Evolutionary conservation across 495 filamentous ascomycete species (phyloP).

Genomic region (Aspergillus diversus): DNA sequence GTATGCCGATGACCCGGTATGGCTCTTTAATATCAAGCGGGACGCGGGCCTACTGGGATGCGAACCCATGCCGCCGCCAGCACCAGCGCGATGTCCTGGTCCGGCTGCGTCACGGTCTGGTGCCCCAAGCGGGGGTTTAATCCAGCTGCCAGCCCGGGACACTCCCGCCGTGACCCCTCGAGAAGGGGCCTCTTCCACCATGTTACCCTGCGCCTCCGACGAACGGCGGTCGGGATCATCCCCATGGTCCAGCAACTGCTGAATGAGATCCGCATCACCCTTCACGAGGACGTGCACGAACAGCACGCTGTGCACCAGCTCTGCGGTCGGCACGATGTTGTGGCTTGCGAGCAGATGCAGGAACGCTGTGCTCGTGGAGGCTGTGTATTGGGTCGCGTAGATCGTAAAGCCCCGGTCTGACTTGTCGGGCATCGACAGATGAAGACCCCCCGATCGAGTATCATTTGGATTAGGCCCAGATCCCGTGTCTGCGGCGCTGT

Average conservation of each 20-base stretch:
- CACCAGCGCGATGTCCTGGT: not conserved
- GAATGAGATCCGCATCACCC: not conserved
- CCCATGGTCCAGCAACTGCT: not conserved
- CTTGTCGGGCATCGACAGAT: not conserved
- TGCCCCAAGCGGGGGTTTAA: not conserved
- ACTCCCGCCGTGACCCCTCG: not conserved
- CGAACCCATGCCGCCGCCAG: too few relatives aligned
- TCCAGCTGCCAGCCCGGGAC: not conserved
- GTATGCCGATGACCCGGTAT: constrained; percentile 57
- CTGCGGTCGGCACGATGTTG: not conserved
- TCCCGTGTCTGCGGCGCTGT: not conserved
- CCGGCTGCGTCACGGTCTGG: not conserved
- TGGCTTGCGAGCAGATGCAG: not conserved
- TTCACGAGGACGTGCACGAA: not conserved
- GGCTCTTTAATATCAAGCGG: constrained; percentile 24
- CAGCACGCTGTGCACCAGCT: not conserved
- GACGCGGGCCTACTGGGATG: too few relatives aligned
- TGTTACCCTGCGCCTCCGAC: not conserved
- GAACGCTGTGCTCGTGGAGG: not conserved
- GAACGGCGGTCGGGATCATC: not conserved
- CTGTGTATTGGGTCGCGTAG: not conserved
- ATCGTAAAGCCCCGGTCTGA: not conserved
- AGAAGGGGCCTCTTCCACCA: not conserved
- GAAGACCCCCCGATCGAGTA: not conserved
- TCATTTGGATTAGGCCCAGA: not conserved